Conservation (phyloP, 2,329 filamentous ascomycete genomes). For the Trichoderma lentiforme region DNA sequence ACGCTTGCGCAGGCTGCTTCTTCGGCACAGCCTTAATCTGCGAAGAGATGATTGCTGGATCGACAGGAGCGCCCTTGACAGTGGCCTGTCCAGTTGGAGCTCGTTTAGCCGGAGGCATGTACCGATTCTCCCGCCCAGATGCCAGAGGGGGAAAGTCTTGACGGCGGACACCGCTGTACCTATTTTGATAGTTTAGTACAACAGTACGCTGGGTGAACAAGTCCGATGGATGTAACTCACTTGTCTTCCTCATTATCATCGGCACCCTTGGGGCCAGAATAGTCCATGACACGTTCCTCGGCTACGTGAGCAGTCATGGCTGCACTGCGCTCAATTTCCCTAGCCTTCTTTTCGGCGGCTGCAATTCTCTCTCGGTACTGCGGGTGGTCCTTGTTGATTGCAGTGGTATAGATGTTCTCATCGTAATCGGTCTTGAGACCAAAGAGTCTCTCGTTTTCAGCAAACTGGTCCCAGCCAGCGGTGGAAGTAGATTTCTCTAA, state of each 20-base stretch:
- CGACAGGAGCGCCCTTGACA: conserved; percentile 72
- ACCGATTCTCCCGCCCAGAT: conserved; percentile 60
- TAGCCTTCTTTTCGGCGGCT: conserved; percentile 76
- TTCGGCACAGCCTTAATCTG: conserved; percentile 57
- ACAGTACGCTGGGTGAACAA: neutral
- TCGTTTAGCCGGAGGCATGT: conserved; percentile 85
- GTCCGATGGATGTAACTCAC: conserved; percentile 44
- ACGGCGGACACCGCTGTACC: conserved; percentile 88
- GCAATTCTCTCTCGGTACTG: conserved; percentile 75
- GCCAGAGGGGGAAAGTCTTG: conserved; percentile 67
- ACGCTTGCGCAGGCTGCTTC: conserved; percentile 31
- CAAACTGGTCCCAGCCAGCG: conserved; percentile 86
- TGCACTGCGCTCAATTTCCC: conserved; percentile 79
- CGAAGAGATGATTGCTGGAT: conserved; percentile 89
- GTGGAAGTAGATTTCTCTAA: conserved; percentile 58
- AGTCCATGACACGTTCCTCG: conserved; percentile 79
- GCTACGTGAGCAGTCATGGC: conserved; percentile 78
- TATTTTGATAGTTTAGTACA: conserved; percentile 34
- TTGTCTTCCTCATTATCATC: conserved; percentile 90
- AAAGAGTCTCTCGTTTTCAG: conserved; percentile 81
- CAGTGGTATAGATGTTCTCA: conserved; percentile 90
- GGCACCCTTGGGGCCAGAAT: conserved; percentile 59
- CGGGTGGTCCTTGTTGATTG: conserved; percentile 80
- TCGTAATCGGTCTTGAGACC: conserved; percentile 88
- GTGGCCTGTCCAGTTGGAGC: conserved; percentile 72